These are phyloP conservation scores for Phytophthora sp. DNA, from an alignment of 352 stramenopile genomes.

Conservation along the genomic window DNA sequence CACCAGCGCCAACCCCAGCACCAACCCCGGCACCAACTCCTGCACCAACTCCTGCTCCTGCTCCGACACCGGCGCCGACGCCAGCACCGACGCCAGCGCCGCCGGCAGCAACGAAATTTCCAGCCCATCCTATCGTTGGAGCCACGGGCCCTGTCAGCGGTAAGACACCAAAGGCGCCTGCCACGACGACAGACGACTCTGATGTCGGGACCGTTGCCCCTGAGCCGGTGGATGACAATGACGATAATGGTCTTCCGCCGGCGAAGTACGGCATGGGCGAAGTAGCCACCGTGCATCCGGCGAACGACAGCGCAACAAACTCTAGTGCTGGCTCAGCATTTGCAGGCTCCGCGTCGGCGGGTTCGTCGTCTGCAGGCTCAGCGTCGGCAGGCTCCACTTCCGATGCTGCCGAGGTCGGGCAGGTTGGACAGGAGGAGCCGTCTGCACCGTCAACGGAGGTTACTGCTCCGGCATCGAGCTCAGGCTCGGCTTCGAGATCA, in stretches of 20 bases:
- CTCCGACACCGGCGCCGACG: background rate
- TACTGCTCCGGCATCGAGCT: slow-evolving; percentile 4
- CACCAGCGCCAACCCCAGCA: background rate
- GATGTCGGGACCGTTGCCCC: slow-evolving; percentile 11
- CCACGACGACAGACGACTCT: background rate
- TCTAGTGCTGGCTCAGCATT: background rate
- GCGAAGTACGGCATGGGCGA: slow-evolving; percentile 8
- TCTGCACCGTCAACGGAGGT: slow-evolving; percentile 3
- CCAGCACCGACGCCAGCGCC: background rate
- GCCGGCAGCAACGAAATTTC: background rate
- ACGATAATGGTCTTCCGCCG: background rate
- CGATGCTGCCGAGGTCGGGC: slow-evolving; percentile 5
- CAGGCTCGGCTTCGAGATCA: slow-evolving; percentile 10
- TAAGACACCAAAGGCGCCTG: background rate
- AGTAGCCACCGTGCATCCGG: slow-evolving; percentile 14
- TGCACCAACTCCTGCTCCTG: background rate
- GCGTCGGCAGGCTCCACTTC: slow-evolving; percentile 1
- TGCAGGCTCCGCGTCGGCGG: background rate
- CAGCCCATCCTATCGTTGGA: slow-evolving; percentile 5
- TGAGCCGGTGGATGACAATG: slow-evolving; percentile 4
- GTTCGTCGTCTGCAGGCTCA: background rate
- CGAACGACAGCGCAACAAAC: slow-evolving; percentile 13
- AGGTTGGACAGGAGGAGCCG: slow-evolving; percentile 18
- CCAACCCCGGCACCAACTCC: background rate
- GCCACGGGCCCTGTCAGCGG: background rate